Percentiles rank a stretch among this genome's conserved stretches.
These are phyloP conservation scores for Saccharomyces hybrid DNA, from an alignment of 1,139 yeast species.

Conservation along the genomic window DNA sequence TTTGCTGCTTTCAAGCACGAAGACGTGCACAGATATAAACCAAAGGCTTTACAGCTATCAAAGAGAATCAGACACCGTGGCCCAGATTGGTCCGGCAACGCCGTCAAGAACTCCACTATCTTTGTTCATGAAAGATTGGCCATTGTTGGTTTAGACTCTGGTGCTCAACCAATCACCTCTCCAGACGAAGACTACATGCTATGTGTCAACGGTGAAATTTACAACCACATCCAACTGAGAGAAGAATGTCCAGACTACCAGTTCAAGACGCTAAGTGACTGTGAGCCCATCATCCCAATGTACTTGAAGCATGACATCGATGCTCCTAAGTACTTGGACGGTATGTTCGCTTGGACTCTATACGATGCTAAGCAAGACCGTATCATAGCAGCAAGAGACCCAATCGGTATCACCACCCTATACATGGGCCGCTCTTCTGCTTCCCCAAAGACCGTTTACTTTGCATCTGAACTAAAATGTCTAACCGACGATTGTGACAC, in stretches of 20 bases:
- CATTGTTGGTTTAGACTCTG: slow-evolving; percentile 35
- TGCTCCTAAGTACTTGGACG: slow-evolving; percentile 88
- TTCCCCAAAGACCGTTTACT: slow-evolving; percentile 69
- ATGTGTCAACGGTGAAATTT: slow-evolving; percentile 95
- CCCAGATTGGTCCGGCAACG: too few relatives aligned
- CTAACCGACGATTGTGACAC: slow-evolving; percentile 89
- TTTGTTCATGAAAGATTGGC: too few relatives aligned
- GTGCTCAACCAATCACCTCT: slow-evolving; percentile 93
- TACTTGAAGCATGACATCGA: slow-evolving; percentile 80
- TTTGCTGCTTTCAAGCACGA: too few relatives aligned
- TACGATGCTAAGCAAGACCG: slow-evolving; percentile 81
- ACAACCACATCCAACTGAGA: slow-evolving; percentile 89
- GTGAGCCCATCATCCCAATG: slow-evolving; percentile 95
- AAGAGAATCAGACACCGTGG: too few relatives aligned
- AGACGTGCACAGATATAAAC: too few relatives aligned
- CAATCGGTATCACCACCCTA: slow-evolving; percentile 91
- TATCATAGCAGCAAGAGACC: slow-evolving; percentile 94
- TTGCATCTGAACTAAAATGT: slow-evolving; percentile 92
- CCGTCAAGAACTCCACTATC: too few relatives aligned
- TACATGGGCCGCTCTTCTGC: slow-evolving; percentile 82
- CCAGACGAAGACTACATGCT: slow-evolving; percentile 64
- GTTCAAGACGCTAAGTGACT: slow-evolving; percentile 83
- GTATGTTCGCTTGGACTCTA: slow-evolving; percentile 94
- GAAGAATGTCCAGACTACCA: slow-evolving; percentile 61
- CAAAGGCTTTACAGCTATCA: too few relatives aligned